Base-by-base conservation (phyloP, 306 rosid species). In the Trichosanthes truncata region DNA sequence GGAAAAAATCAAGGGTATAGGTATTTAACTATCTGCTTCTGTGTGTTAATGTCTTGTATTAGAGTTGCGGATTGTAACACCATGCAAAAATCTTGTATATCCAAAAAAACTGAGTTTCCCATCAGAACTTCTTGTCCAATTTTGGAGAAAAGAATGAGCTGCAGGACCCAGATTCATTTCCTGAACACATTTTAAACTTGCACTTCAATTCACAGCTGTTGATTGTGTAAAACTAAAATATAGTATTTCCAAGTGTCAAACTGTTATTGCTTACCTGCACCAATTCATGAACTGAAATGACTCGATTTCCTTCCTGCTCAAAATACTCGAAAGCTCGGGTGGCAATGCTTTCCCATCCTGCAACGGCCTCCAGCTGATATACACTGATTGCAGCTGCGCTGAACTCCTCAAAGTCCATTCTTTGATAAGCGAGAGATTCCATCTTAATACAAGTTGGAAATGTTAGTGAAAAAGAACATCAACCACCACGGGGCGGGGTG, bases 351-450 rank as follows among this genome's bases (percentile, higher is more conserved):
- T 95, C 98, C 98, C 98, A 95, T 60, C 88, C 87, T 68, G 78
- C 93, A 61, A 87, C 90, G 82, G 87, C 93, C 93, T 95, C 98
- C 5, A 95, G 91, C 88, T 95, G 98, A 86, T 95, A 83, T n/a
- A 89, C 71, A 80, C 92, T 92, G 80, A 88, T 87, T 81, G 97
- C 97, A 1, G 98, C 97, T 0, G 94, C 97, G 1, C 98, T 89
- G 81, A 95, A 95, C 89, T 95, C 98, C 82, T 92, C 91, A 8
- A 95, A 95, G 84, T 91, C 93, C 93, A 95, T 41, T 25, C 83
- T 91, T 76, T 89, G 89, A 52, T 84, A 83, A 31, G 96, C 63
- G 33, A 95, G 91, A 7, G 91, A 82, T 69, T 92, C 97, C 98
- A 92, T 92, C 98, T 95, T 79, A 36, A 77, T 78, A 9, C 36